Evolutionary conservation across 1,284 basidiomycete genomes (phyloP), one percentile per base, ranked within the genome.

Genomic region (Boletus albobrunnescens): DNA sequence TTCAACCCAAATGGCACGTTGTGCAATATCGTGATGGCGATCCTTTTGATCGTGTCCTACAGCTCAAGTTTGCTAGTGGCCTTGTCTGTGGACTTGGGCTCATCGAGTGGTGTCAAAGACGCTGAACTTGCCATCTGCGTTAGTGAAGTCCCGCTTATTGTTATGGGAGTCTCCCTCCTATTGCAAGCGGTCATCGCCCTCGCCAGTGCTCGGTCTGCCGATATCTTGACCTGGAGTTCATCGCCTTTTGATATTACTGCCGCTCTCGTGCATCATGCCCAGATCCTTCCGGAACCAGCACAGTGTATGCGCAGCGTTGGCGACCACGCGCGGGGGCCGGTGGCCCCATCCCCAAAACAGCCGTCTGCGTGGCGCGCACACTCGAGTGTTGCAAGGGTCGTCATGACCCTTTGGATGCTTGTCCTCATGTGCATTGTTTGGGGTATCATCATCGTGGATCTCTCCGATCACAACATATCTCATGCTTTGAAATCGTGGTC

Each of bases 191-290:
- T 52, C 16, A 55, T 67, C 32, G 54, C 66, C 14, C 46, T 67
- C 17, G 31, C 41, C 1, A 53, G 56, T 6, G 51, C 53, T 27
- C 31, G 51, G 22, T 36, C 49, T 27, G 51, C 59, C 14, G 50
- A 59, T 20, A 51, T 64, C 20, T 44, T 59, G 47, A 67, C 65
- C 1, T 64, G 62, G 65, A 66, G 63, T 19, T 59, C 65, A 26
- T 67, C 65, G 1, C 53, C 65, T 20, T 61, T 64, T n/a, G 62
- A 64, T 14, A 62, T 64, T 2, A 60, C 65, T 6, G 59, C 63
- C 2, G 65, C 63, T 5, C 53, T 64, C 30, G 53, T 67, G 6
- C 59, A 64, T 26, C 52, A 67, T 10, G 43, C 54, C 2, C 58
- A 60, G 10, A 55, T 64, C 36, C 0, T 53, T 9, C 54, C 47